Evolutionary conservation across 768 basidiomycete species (phyloP).

Genomic region (Amanita rimosa): DNA sequence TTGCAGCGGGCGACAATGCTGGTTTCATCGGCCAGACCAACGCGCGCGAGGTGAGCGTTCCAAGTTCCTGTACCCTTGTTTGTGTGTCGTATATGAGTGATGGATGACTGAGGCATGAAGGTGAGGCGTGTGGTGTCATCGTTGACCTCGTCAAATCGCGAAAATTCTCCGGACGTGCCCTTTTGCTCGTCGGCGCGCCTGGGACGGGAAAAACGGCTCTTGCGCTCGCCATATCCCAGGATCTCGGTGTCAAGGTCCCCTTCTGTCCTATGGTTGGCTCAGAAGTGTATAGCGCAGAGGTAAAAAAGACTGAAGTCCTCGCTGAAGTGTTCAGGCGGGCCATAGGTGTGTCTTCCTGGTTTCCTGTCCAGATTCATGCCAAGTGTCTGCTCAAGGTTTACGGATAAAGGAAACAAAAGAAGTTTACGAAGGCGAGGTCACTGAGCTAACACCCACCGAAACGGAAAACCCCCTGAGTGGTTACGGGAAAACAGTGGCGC

Average conservation of each 20-base stretch:
- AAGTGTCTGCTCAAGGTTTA: constrained; percentile 42
- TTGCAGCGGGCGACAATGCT: constrained; percentile 56
- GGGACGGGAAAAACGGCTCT: constrained; percentile 98
- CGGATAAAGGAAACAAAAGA: constrained; percentile 99
- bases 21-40: constrained; percentile 88
- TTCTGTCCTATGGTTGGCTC: constrained; percentile 99
- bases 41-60: constrained; percentile 69
- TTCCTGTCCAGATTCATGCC: background rate
- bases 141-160: constrained; percentile 85
- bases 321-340: constrained; percentile 92
- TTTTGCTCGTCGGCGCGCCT: constrained; percentile 89
- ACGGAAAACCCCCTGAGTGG: constrained; percentile 95
- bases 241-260: constrained; percentile 88
- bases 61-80: background rate
- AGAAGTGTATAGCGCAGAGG: constrained; percentile 94
- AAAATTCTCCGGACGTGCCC: constrained; percentile 88
- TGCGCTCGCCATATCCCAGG: constrained; percentile 90
- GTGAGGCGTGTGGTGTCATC: constrained; percentile 82
- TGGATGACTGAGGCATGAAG: constrained; percentile 3
- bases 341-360: constrained; percentile 57
- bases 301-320: constrained; percentile 98
- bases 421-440: constrained; percentile 97
- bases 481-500: constrained; percentile 98
- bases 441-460: constrained; percentile 92
- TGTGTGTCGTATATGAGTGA: background rate